Evolutionary conservation across 2,329 filamentous ascomycete genomes (phyloP).

Genomic region (Trichoderma citrinoviride): DNA sequence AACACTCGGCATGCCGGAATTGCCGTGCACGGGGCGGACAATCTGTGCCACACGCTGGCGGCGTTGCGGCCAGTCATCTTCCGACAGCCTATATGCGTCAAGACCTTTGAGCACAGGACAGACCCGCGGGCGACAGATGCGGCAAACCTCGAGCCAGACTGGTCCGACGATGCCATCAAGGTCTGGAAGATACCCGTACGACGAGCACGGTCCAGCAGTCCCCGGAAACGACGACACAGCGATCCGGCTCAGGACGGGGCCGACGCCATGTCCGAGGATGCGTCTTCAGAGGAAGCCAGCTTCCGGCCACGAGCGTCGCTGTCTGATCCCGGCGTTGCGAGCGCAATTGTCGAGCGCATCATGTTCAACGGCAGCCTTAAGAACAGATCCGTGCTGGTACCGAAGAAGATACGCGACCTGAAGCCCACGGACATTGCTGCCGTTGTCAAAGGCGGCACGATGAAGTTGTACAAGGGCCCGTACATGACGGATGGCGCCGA

Average conservation of each 20-base stretch:
- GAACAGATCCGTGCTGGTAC: slow-evolving; percentile 27
- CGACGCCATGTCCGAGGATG: background rate
- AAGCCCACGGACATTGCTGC: slow-evolving; percentile 46
- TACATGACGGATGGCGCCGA: slow-evolving; percentile 26
- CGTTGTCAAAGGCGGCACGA: slow-evolving; percentile 59
- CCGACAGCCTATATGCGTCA: slow-evolving; percentile 74
- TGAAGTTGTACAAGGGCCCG: slow-evolving; percentile 70
- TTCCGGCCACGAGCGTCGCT: slow-evolving; percentile 19
- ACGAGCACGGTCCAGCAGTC: slow-evolving; percentile 35
- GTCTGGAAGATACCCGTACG: slow-evolving; percentile 75
- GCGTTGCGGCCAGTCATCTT: slow-evolving; percentile 83
- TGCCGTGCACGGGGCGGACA: slow-evolving; percentile 75
- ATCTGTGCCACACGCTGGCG: slow-evolving; percentile 77
- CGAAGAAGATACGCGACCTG: slow-evolving; percentile 31
- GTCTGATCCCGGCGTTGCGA: slow-evolving; percentile 35
- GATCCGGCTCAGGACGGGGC: background rate
- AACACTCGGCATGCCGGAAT: slow-evolving; percentile 39
- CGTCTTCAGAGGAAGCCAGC: background rate
- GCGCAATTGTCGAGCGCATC: slow-evolving; percentile 34
- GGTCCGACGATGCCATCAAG: slow-evolving; percentile 70
- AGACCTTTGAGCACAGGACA: slow-evolving; percentile 62
- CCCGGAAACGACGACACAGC: slow-evolving; percentile 35
- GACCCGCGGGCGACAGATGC: slow-evolving; percentile 38
- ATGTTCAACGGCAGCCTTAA: slow-evolving; percentile 38
- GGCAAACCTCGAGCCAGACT: slow-evolving; percentile 56